Conservation (phyloP, 2,329 filamentous ascomycete species). For the Ceratocystis lukuohia region DNA sequence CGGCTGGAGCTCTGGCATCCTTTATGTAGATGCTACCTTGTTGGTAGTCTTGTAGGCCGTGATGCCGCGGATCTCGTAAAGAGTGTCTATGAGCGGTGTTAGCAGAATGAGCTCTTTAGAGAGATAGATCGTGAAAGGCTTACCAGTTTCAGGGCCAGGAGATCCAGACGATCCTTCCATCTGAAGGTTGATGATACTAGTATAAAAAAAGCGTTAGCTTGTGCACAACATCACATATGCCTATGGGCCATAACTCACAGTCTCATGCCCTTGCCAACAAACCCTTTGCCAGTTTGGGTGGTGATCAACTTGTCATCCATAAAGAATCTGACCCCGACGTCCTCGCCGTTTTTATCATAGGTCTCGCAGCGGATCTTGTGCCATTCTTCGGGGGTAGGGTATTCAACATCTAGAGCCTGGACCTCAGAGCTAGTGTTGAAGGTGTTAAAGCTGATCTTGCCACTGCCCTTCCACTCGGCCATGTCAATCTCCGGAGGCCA, state of each 20-base stretch:
- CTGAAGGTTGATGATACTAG: slow-evolving; percentile 33
- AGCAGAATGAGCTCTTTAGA: neutral
- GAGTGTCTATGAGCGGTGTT: slow-evolving; percentile 4
- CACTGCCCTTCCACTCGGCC: slow-evolving; percentile 48
- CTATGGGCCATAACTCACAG: slow-evolving; percentile 25
- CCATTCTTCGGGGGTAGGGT: slow-evolving; percentile 33
- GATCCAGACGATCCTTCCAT: slow-evolving; percentile 35
- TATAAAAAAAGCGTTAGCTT: neutral
- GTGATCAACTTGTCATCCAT: slow-evolving; percentile 37
- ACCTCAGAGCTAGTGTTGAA: slow-evolving; percentile 38
- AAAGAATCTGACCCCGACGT: slow-evolving; percentile 41
- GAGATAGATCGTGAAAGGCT: neutral
- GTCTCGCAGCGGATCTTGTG: slow-evolving; percentile 39
- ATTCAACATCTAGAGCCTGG: slow-evolving; percentile 34
- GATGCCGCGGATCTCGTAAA: slow-evolving; percentile 12
- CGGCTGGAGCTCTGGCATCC: neutral
- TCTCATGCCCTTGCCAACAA: slow-evolving; percentile 35
- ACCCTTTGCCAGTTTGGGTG: slow-evolving; percentile 38
- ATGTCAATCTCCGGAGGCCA: slow-evolving; percentile 50
- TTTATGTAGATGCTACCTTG: neutral
- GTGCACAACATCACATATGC: neutral
- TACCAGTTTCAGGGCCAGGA: slow-evolving; percentile 27
- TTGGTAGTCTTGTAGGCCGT: slow-evolving; percentile 5
- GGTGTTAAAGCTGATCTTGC: slow-evolving; percentile 43
- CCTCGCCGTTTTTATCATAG: slow-evolving; percentile 37